These are phyloP conservation scores for Colletotrichum sp. DNA, from an alignment of 2,329 filamentous ascomycete genomes.

Conservation along the genomic window DNA sequence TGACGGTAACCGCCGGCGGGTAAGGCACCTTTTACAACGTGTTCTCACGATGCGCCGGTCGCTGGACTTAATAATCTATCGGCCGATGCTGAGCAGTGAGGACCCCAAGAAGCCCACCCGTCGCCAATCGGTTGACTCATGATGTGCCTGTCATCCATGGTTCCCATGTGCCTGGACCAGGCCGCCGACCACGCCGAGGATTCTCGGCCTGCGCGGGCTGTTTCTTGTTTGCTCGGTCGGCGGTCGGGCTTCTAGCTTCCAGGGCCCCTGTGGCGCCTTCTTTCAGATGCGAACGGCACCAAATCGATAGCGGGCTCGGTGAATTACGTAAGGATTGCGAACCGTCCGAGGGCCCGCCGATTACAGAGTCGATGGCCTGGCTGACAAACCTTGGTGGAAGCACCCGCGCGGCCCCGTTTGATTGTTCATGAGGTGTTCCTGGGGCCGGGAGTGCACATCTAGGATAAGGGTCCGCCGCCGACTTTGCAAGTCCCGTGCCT, in stretches of 20 bases:
- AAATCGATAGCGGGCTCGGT: not conserved
- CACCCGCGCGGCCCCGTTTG: not conserved
- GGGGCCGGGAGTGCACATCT: not conserved
- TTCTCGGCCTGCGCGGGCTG: not conserved
- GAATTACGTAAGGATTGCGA: not conserved
- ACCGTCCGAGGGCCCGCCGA: not conserved
- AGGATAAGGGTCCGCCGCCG: not conserved
- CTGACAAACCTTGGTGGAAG: slow-evolving; percentile 4
- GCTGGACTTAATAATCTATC: not conserved
- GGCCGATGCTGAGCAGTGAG: not conserved
- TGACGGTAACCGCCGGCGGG: not conserved
- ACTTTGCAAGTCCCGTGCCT: not conserved
- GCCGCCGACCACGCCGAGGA: slow-evolving; percentile 10
- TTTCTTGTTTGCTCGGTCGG: not conserved
- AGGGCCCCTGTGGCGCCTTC: not conserved
- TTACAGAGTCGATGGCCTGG: not conserved
- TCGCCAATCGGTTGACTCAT: slow-evolving; percentile 12
- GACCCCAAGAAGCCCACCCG: not conserved
- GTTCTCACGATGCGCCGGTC: not conserved
- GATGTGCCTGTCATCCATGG: slow-evolving; percentile 3
- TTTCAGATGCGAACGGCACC: not conserved
- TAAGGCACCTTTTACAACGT: not conserved
- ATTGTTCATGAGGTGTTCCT: not conserved
- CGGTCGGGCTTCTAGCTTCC: not conserved
- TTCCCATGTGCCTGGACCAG: not conserved